Evolutionary conservation across 106 monocot genomes (phyloP).

Genomic region (Phalaenopsis equestris): DNA sequence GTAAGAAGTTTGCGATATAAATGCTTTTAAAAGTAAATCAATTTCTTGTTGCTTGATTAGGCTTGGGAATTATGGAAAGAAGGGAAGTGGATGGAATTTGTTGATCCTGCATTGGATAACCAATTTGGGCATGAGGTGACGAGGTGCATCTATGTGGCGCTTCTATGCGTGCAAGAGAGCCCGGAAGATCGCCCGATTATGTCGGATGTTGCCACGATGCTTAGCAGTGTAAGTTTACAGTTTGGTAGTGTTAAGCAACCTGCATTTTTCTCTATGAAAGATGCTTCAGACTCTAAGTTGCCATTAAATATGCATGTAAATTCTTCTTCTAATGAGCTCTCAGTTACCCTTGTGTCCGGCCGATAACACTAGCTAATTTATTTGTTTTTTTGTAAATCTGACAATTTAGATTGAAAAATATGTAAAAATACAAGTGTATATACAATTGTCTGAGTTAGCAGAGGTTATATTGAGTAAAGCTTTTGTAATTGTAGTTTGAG

Average conservation of each 20-base stretch:
- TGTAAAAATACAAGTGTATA: too few relatives aligned
- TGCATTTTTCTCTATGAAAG: not conserved
- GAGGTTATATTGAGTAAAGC: too few relatives aligned
- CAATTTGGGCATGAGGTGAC: not conserved
- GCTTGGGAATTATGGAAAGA: constrained; percentile 27
- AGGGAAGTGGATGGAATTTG: not conserved
- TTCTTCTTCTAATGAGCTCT: not conserved
- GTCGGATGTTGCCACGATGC: constrained; percentile 17
- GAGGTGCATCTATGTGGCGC: constrained; percentile 30
- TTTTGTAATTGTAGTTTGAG: too few relatives aligned
- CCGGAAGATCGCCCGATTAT: constrained; percentile 28
- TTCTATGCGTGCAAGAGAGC: constrained; percentile 41
- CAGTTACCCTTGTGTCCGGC: not conserved
- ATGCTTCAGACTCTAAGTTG: not conserved
- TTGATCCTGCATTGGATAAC: not conserved
- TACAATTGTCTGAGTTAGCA: too few relatives aligned
- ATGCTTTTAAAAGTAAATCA: too few relatives aligned
- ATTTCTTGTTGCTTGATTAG: not conserved
- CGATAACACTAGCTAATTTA: not conserved
- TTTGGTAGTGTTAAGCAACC: not conserved
- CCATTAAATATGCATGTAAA: not conserved
- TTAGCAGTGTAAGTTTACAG: not conserved
- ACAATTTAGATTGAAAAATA: too few relatives aligned
- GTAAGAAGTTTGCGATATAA: too few relatives aligned
- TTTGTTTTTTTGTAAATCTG: too few relatives aligned